Evolutionary conservation across 176 grass and related monocot species (phyloP).

Genomic region (Oryza meyeriana): DNA sequence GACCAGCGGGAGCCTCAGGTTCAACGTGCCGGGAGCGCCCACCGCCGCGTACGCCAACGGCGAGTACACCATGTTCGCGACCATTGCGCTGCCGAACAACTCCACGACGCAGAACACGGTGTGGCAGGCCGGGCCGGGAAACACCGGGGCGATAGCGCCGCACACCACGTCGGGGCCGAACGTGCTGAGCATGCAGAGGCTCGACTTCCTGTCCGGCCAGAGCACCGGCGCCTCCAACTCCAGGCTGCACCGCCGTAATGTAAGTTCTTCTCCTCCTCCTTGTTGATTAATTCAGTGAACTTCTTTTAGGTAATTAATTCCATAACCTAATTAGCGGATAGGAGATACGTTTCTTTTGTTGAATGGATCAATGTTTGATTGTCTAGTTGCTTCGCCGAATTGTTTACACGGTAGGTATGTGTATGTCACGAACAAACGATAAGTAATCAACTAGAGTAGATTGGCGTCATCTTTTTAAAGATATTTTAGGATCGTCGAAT

Average conservation of each 20-base stretch:
- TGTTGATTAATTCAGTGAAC: background rate
- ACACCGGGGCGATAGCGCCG: background rate
- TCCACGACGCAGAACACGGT: slow-evolving; percentile 47
- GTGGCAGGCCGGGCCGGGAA: slow-evolving; percentile 60
- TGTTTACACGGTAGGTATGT: slow-evolving; percentile 14
- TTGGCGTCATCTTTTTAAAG: background rate
- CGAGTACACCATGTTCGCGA: slow-evolving; percentile 73
- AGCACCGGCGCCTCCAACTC: slow-evolving; percentile 38
- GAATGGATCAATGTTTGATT: background rate
- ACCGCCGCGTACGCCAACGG: slow-evolving; percentile 45
- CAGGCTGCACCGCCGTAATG: slow-evolving; percentile 65
- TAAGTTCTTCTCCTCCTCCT: slow-evolving; percentile 26
- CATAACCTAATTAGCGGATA: background rate
- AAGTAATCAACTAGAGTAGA: background rate
- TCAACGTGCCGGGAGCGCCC: slow-evolving; percentile 36
- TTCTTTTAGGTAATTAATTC: too few relatives aligned
- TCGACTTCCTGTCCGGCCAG: slow-evolving; percentile 64
- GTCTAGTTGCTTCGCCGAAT: background rate
- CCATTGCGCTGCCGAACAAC: slow-evolving; percentile 49
- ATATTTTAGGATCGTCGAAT: background rate
- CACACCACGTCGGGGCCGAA: slow-evolving; percentile 5
- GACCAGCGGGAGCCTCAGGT: background rate
- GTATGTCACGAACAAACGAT: background rate
- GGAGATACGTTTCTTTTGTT: background rate
- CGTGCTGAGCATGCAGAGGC: background rate